Evolutionary conservation across 352 stramenopile genomes (phyloP).

Genomic region (Pythium dissotocum): DNA sequence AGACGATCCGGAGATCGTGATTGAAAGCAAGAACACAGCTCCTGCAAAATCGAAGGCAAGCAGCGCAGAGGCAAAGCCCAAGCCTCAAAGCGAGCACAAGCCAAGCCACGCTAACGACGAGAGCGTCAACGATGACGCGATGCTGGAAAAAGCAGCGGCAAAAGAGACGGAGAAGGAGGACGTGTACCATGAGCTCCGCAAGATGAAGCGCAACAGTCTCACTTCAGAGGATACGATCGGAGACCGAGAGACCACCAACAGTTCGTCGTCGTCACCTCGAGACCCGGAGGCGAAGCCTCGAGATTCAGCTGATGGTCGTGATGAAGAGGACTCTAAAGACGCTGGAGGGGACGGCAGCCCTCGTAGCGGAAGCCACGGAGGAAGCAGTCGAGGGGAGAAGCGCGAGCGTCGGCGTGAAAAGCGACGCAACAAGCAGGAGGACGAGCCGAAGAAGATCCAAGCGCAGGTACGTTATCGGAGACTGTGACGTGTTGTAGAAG

Average conservation of each 20-base stretch:
- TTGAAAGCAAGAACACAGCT: slow-evolving; percentile 47
- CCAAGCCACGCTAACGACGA: slow-evolving; percentile 30
- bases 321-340: slow-evolving; percentile 48
- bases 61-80: slow-evolving; percentile 21
- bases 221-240: slow-evolving; percentile 31
- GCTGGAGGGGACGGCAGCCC: slow-evolving; percentile 8
- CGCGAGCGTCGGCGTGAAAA: slow-evolving; percentile 60
- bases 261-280: slow-evolving; percentile 14
- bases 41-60: slow-evolving; percentile 15
- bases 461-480: slow-evolving; percentile 37
- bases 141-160: slow-evolving; percentile 26
- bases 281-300: slow-evolving; percentile 31
- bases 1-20: slow-evolving; percentile 57
- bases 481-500: not conserved
- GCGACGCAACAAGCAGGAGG: slow-evolving; percentile 53
- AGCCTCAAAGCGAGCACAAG: slow-evolving; percentile 15
- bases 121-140: slow-evolving; percentile 22
- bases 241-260: slow-evolving; percentile 8
- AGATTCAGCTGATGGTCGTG: slow-evolving; percentile 21
- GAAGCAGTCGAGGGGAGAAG: slow-evolving; percentile 34
- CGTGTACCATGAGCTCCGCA: slow-evolving; percentile 62
- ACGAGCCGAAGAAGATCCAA: slow-evolving; percentile 68
- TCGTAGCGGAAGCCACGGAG: slow-evolving; percentile 8
- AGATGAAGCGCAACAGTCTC: slow-evolving; percentile 42
- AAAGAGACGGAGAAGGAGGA: slow-evolving; percentile 35